These are phyloP conservation scores for Phaeophleospora eucalypticola DNA, from an alignment of 2,329 filamentous ascomycete species.

Conservation along the genomic window DNA sequence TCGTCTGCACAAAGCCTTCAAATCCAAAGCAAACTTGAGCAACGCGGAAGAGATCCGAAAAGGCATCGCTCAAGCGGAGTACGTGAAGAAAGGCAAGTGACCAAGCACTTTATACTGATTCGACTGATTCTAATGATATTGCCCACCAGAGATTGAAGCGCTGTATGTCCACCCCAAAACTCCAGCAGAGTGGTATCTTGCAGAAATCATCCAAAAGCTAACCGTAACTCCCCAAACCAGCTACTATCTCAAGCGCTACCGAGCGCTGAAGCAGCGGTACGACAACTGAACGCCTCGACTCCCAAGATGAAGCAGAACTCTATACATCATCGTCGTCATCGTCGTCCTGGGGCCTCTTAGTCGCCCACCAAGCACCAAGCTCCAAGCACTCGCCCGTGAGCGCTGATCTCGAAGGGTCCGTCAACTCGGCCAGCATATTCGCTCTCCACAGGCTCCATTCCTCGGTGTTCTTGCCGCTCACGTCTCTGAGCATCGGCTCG, in stretches of 20 bases:
- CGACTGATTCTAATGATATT: background rate
- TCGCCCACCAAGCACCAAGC: conserved; percentile 62
- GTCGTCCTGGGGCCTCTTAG: conserved; percentile 37
- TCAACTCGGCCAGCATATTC: conserved; percentile 78
- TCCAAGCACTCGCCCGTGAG: conserved; percentile 80
- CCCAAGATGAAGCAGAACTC: background rate
- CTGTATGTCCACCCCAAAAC: conserved; percentile 58
- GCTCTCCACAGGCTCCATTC: conserved; percentile 91
- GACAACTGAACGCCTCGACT: conserved; percentile 13
- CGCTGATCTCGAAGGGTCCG: conserved; percentile 60
- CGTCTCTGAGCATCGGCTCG: conserved; percentile 76
- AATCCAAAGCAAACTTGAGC: conserved; percentile 63
- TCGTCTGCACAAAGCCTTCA: conserved; percentile 80
- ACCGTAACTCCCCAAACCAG: conserved; percentile 41
- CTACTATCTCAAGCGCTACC: conserved; percentile 89
- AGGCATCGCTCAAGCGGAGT: conserved; percentile 74
- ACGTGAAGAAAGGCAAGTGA: conserved; percentile 79
- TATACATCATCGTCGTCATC: conserved; percentile 4
- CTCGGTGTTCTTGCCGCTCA: conserved; percentile 79
- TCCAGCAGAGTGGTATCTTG: conserved; percentile 7
- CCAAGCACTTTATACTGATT: background rate
- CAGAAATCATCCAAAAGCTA: background rate
- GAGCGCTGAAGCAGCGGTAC: conserved; percentile 78
- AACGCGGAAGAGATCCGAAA: conserved; percentile 72
- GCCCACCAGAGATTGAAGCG: conserved; percentile 72